phyloP scores from a whole-genome alignment of 495 filamentous ascomycete species.

The Collariella sp. region DNA sequence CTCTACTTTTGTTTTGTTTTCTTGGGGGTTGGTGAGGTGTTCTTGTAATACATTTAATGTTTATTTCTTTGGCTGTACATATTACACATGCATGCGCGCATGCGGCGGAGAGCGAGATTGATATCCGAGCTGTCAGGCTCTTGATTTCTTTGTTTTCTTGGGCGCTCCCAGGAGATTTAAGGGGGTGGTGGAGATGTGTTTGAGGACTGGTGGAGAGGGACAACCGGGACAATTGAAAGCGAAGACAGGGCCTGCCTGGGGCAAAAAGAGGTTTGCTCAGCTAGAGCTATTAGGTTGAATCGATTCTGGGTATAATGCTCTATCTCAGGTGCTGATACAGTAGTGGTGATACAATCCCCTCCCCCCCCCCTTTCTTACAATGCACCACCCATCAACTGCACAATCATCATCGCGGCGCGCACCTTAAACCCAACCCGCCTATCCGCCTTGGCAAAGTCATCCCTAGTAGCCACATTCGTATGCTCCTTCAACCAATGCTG shows the following conservation, averaged over 20 bases:
- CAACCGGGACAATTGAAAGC: neutral
- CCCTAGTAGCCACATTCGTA: slow-evolving; percentile 53
- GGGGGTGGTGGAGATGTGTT: too few species aligned
- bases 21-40: neutral
- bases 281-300: slow-evolving; percentile 1
- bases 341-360: neutral
- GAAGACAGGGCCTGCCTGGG: too few species aligned
- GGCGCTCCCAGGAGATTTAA: neutral
- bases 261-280: too few species aligned
- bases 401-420: slow-evolving; percentile 84
- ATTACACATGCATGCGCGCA: neutral
- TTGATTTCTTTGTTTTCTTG: neutral
- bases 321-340: slow-evolving; percentile 1
- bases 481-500: slow-evolving; percentile 67
- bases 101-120: neutral
- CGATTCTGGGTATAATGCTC: slow-evolving; percentile 12
- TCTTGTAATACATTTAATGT: too few species aligned
- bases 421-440: slow-evolving; percentile 80
- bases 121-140: slow-evolving; percentile 11
- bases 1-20: too few species aligned
- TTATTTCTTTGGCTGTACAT: neutral
- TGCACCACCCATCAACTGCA: slow-evolving; percentile 60
- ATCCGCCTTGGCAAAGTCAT: slow-evolving; percentile 72
- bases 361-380: slow-evolving; percentile 41
- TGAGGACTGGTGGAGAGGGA: too few species aligned